These are phyloP conservation scores for Picochlorum sp. DNA, from an alignment of 139 green algal species.

Conservation along the genomic window DNA sequence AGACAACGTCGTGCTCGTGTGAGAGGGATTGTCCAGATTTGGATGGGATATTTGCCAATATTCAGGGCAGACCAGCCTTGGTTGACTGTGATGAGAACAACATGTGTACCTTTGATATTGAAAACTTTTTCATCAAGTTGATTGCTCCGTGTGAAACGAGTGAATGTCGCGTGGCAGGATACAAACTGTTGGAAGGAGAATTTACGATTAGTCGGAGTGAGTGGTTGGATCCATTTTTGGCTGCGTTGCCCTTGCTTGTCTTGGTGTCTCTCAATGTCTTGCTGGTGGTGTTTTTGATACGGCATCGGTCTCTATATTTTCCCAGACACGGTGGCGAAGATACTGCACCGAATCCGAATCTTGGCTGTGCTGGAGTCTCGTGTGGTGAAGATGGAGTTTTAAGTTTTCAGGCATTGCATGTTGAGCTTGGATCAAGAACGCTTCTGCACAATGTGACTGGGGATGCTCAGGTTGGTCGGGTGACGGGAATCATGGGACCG, in stretches of 20 bases:
- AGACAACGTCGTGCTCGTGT: constrained; percentile 31
- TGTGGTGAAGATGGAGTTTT: background rate
- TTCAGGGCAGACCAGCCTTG: constrained; percentile 13
- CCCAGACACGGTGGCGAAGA: background rate
- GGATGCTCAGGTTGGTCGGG: constrained; percentile 11
- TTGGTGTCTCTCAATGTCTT: constrained; percentile 24
- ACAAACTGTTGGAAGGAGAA: background rate
- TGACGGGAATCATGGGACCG: constrained; percentile 26
- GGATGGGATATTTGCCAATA: constrained; percentile 16
- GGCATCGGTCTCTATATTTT: background rate
- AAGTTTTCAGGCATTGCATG: constrained; percentile 1
- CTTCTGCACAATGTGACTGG: constrained; percentile 14
- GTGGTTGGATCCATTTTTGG: constrained; percentile 31
- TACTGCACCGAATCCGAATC: too few species aligned
- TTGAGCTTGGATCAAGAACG: constrained; percentile 1
- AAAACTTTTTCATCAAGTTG: constrained; percentile 31
- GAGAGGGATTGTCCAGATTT: constrained; percentile 18
- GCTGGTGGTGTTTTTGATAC: constrained; percentile 20
- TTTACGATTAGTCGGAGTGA: background rate
- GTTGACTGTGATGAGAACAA: constrained; percentile 18
- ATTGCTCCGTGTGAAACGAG: constrained; percentile 21
- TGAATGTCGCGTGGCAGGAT: constrained; percentile 25
- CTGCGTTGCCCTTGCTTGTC: constrained; percentile 32
- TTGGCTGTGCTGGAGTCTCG: too few species aligned
- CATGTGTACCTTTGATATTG: constrained; percentile 31